These are phyloP conservation scores for Sanghuangporus baumii DNA, from an alignment of 1,284 basidiomycete species.

Conservation along the genomic window DNA sequence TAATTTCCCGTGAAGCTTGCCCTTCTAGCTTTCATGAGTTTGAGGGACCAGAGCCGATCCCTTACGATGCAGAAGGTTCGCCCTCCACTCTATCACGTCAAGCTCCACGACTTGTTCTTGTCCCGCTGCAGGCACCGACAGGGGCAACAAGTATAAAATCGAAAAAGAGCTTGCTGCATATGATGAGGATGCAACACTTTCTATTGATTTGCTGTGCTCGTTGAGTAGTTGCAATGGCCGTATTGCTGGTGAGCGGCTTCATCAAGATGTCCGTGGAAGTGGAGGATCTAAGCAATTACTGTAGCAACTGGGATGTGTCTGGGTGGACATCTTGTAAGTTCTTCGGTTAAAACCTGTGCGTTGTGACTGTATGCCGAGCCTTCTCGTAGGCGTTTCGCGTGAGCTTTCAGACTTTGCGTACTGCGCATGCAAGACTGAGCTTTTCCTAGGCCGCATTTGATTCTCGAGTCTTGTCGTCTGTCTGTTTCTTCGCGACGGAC, in stretches of 20 bases:
- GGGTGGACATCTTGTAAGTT: constrained; percentile 72
- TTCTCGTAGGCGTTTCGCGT: constrained; percentile 50
- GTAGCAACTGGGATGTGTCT: constrained; percentile 82
- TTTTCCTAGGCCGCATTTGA: constrained; percentile 74
- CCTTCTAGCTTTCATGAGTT: constrained; percentile 89
- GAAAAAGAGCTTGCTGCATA: constrained; percentile 82
- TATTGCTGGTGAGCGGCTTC: constrained; percentile 58
- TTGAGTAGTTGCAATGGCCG: constrained; percentile 83
- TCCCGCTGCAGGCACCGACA: constrained; percentile 53
- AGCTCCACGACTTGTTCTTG: neutral
- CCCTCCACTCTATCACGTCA: neutral
- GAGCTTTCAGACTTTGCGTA: constrained; percentile 20
- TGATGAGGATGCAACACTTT: constrained; percentile 79
- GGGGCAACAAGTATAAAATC: constrained; percentile 89
- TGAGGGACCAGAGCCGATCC: constrained; percentile 77
- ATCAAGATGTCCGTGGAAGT: neutral
- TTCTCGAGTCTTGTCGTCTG: constrained; percentile 71
- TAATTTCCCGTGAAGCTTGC: constrained; percentile 43
- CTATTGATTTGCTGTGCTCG: constrained; percentile 69
- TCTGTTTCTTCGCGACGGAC: constrained; percentile 93
- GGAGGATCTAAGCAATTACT: neutral
- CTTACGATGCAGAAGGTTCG: constrained; percentile 79
- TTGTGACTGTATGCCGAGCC: neutral
- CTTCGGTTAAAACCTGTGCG: neutral
- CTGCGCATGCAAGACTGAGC: neutral